Conservation (phyloP, 352 stramenopile species). For the Globisporangium spinosum region DNA sequence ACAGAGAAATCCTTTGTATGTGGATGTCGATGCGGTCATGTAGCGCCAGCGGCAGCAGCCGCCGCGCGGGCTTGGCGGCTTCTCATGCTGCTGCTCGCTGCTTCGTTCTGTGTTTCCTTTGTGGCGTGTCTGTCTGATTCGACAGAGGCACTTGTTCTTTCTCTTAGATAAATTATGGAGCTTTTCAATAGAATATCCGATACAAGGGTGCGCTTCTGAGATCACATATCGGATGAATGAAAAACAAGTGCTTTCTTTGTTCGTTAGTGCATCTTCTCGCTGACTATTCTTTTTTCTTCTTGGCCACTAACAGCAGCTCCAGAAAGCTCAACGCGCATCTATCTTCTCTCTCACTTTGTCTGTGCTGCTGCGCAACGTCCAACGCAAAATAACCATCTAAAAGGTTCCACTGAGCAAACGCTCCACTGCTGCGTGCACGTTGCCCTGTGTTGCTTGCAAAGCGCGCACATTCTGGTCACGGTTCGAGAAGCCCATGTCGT, state of each 20-base stretch:
- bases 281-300: background rate
- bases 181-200: background rate
- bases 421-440: constrained; percentile 89
- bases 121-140: background rate
- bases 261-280: background rate
- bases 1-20: background rate
- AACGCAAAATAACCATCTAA: constrained; percentile 20
- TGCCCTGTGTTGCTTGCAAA: constrained; percentile 81
- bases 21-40: background rate
- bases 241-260: background rate
- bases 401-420: constrained; percentile 75
- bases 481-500: constrained; percentile 91
- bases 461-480: constrained; percentile 84
- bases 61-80: background rate
- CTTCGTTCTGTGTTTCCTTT: background rate
- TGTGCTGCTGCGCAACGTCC: background rate
- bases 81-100: background rate
- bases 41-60: background rate
- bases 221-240: too few species aligned
- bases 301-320: background rate
- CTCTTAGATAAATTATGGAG: background rate
- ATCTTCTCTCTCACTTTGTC: background rate
- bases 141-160: background rate
- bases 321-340: background rate
- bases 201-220: background rate